Base-by-base conservation (phyloP, 306 rosid species). In the Heteromeles arbutifolia region DNA sequence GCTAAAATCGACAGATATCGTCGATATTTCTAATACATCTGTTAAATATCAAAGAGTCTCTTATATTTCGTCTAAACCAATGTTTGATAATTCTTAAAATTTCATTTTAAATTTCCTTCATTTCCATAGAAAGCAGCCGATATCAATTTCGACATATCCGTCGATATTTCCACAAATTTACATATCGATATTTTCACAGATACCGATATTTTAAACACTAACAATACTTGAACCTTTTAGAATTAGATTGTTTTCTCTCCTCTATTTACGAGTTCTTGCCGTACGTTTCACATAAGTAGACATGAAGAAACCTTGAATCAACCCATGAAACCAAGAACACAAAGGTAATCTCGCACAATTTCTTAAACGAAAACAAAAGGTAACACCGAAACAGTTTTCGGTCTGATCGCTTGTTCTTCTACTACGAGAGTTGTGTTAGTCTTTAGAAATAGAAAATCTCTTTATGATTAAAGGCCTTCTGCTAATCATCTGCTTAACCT, bases 1-100 rank as follows among this genome's bases (percentile, higher is more conserved):
- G 9, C 2, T 37, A 37, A 37, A 37, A 37, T 37, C 41, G 2
- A 7, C 2, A 7, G 10, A 37, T 37, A 37, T 37, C 0, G 41
- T 37, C 41, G 2, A 0, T 37, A 37, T 37, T 1, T 37, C 41
- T 37, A 0, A 37, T 0, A 37, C 41, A 37, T 7, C 0, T 37
- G 9, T 6, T 37, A 7, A 37, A 37, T 37, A 37, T 37, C 0
- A 8, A 2, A 34, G 9, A 7, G 0, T 37, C 8, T 34, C 9
- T 37, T 37, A 37, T 37, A 37, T 37, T 37, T 37, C 0, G 41
- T 37, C 41, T 2, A 37, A 37, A 37, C 9, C 9, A 37, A 37
- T 37, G 41, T 37, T 37, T 37, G 41, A 37, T 7, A 7, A 37
- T 37, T 37, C 10, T 37, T 37, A 37, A 37, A 37, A 37, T 34